Evolutionary conservation across 169 alveolate species (phyloP).

Genomic region (Plasmodium gallinaceum): DNA sequence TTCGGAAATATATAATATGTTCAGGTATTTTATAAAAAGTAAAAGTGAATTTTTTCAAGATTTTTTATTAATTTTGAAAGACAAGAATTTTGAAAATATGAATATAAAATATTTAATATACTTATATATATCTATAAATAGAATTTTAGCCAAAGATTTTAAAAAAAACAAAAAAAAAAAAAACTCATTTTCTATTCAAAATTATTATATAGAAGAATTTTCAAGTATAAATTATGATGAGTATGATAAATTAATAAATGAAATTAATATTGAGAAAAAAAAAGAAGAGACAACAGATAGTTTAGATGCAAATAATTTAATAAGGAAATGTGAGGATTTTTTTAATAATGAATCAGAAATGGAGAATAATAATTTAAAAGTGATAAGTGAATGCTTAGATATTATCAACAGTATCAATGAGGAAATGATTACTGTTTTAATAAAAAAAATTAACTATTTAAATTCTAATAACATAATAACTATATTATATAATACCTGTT

Average conservation of each 20-base stretch:
- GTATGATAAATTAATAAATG: neutral
- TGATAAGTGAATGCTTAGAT: neutral
- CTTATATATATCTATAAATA: constrained; percentile 40
- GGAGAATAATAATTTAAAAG: neutral
- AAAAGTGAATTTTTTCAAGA: constrained; percentile 7
- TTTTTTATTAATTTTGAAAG: constrained; percentile 14
- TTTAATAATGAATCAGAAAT: neutral
- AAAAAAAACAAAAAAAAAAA: constrained; percentile 9
- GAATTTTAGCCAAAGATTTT: constrained; percentile 25
- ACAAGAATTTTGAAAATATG: constrained; percentile 21
- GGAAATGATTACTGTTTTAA: neutral
- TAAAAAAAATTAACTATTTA: constrained; percentile 37
- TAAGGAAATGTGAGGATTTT: neutral
- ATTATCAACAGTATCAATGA: constrained; percentile 25
- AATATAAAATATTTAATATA: constrained; percentile 41
- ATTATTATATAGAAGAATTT: neutral
- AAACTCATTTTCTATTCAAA: neutral
- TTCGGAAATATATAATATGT: constrained; percentile 15
- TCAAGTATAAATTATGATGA: neutral
- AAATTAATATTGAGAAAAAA: neutral
- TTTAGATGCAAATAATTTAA: too few species aligned
- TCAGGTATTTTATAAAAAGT: constrained; percentile 10
- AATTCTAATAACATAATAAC: constrained; percentile 36
- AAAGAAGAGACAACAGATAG: neutral
- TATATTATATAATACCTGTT: constrained; percentile 54